These are phyloP conservation scores for Helianthus tuberosus DNA, from an alignment of 129 eudicot genomes.

Conservation along the genomic window DNA sequence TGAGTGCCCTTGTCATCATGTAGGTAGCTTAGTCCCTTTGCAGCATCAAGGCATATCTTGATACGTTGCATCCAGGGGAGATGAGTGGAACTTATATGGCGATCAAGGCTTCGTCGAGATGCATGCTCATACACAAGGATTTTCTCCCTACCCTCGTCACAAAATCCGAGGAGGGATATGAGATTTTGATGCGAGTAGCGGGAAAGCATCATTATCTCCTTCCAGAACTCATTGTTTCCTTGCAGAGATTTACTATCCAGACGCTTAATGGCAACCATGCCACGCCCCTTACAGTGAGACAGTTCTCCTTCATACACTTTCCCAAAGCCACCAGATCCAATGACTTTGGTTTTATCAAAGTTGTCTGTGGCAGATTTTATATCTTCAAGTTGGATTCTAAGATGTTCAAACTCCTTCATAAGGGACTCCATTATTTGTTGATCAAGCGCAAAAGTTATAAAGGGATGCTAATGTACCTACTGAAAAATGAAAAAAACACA, in stretches of 20 bases:
- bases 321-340: slow-evolving; percentile 12
- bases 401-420: slow-evolving; percentile 20
- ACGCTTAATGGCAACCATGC: slow-evolving; percentile 4
- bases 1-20: background rate
- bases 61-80: slow-evolving; percentile 14
- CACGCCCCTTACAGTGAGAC: background rate
- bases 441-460: background rate
- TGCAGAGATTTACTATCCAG: background rate
- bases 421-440: slow-evolving; percentile 1
- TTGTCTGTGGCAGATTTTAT: slow-evolving; percentile 4
- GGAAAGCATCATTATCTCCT: background rate
- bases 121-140: slow-evolving; percentile 6
- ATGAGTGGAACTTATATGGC: background rate
- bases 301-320: slow-evolving; percentile 20
- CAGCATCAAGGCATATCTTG: slow-evolving; percentile 1
- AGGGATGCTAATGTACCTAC: too few relatives aligned
- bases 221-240: background rate
- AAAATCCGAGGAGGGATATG: background rate
- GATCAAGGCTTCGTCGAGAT: slow-evolving; percentile 4
- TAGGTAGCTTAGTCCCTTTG: slow-evolving; percentile 11
- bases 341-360: background rate
- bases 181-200: background rate
- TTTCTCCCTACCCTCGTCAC: background rate
- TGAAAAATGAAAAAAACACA: too few relatives aligned
- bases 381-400: slow-evolving; percentile 9